Evolutionary conservation across 2,329 filamentous ascomycete species (phyloP).

Genomic region (Volutella citrinella): DNA sequence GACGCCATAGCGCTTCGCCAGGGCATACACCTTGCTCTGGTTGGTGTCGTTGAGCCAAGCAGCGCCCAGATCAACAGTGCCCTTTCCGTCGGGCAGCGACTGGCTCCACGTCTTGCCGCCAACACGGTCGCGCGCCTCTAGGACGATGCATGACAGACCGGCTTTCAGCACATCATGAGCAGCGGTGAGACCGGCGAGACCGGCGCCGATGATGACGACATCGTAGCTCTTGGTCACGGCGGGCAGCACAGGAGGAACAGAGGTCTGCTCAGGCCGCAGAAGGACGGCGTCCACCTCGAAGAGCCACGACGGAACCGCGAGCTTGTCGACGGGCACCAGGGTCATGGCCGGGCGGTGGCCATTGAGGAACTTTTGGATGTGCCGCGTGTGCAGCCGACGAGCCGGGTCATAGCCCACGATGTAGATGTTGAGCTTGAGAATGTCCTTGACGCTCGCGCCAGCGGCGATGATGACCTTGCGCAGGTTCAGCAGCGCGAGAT

Average conservation of each 20-base stretch:
- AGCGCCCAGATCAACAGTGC: constrained; percentile 48
- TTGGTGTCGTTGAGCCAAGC: constrained; percentile 58
- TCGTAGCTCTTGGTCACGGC: constrained; percentile 16
- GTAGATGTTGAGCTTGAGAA: constrained; percentile 40
- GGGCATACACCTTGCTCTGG: constrained; percentile 41
- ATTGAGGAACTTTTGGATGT: constrained; percentile 34
- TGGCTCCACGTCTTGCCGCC: no score
- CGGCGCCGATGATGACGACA: no score
- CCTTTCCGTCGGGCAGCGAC: constrained; percentile 26
- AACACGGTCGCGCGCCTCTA: constrained; percentile 49
- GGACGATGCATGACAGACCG: constrained; percentile 37
- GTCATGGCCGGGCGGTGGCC: constrained; percentile 41
- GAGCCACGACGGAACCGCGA: constrained; percentile 36
- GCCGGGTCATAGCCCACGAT: constrained; percentile 42
- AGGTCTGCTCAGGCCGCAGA: constrained; percentile 11
- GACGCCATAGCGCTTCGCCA: constrained; percentile 37
- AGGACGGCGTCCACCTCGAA: constrained; percentile 44
- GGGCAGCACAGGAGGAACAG: constrained; percentile 6
- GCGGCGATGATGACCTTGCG: constrained; percentile 33
- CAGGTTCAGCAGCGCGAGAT: constrained; percentile 37
- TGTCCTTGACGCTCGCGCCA: constrained; percentile 33
- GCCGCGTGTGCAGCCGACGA: constrained; percentile 33
- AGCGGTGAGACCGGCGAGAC: constrained; percentile 35
- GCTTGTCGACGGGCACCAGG: constrained; percentile 37
- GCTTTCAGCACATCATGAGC: constrained; percentile 29